These are phyloP conservation scores for Chondrus crispus DNA, from an alignment of 23 red algal species.

Conservation along the genomic window DNA sequence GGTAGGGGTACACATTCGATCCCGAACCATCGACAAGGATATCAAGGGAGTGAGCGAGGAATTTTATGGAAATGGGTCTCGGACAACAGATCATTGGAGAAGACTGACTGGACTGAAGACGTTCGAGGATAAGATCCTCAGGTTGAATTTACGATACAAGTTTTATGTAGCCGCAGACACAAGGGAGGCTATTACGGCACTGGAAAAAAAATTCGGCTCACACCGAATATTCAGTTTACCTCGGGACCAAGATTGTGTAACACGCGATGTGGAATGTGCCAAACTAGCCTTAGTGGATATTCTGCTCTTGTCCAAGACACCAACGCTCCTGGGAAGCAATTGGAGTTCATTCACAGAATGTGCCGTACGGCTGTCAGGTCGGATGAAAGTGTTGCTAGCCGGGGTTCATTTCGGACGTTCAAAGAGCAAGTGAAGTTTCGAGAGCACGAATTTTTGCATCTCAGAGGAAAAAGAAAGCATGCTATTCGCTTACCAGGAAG, in stretches of 20 bases:
- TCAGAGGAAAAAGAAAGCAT: too few species aligned
- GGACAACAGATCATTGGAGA: conserved; percentile 58
- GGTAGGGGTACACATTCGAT: conserved; percentile 73
- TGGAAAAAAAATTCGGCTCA: conserved; percentile 53
- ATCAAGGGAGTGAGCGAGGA: conserved; percentile 62
- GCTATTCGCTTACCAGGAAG: too few species aligned
- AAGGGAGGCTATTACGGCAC: conserved; percentile 26
- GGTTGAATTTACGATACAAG: conserved; percentile 19
- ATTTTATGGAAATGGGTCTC: conserved; percentile 44
- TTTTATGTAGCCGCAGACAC: conserved; percentile 73
- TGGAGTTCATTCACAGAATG: conserved; percentile 83
- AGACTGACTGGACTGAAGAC: conserved; percentile 56
- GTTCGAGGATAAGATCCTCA: conserved; percentile 49
- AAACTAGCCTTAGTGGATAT: conserved; percentile 70
- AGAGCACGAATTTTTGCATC: too few species aligned
- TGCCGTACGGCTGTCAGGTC: conserved; percentile 59
- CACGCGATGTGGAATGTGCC: conserved; percentile 54
- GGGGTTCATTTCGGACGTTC: conserved; percentile 72
- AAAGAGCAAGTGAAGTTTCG: too few species aligned
- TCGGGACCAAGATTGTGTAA: conserved; percentile 43
- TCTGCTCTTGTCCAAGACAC: conserved; percentile 40
- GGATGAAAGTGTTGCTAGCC: conserved; percentile 56
- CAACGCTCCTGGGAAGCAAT: conserved; percentile 66
- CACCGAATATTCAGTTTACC: conserved; percentile 57
- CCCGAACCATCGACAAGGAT: conserved; percentile 61